These are phyloP conservation scores for Dictyostelium capitatum DNA, from an alignment of 78 protist species.

Conservation along the genomic window DNA sequence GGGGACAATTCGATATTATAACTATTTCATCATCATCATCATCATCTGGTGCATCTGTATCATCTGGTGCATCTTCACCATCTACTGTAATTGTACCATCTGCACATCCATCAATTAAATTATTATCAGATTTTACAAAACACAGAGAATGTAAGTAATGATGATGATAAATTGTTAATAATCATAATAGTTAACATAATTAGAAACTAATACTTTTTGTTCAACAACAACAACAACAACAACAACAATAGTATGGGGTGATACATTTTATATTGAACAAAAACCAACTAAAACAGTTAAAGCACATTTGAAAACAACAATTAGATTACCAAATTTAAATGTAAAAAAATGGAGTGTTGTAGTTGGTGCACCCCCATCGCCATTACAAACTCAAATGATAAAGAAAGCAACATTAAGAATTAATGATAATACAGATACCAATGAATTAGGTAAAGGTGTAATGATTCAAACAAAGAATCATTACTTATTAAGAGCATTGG, in stretches of 20 bases:
- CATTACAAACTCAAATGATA: slow-evolving; percentile 54
- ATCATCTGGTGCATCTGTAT: background rate
- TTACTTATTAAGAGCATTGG: slow-evolving; percentile 26
- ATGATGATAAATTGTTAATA: background rate
- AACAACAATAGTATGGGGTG: slow-evolving; percentile 33
- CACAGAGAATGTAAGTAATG: slow-evolving; percentile 38
- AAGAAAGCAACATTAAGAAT: slow-evolving; percentile 10
- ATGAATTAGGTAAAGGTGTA: background rate
- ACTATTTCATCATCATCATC: background rate
- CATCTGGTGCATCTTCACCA: background rate
- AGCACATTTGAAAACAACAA: background rate
- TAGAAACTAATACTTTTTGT: no score
- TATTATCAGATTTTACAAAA: slow-evolving; percentile 13
- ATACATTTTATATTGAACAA: slow-evolving; percentile 24
- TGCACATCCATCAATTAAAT: background rate
- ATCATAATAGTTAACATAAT: background rate
- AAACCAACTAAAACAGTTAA: slow-evolving; percentile 28
- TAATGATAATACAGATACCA: background rate
- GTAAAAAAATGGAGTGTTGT: slow-evolving; percentile 51
- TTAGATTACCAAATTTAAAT: slow-evolving; percentile 49
- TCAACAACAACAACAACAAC: no score
- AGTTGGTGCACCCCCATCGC: slow-evolving; percentile 65
- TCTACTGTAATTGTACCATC: background rate
- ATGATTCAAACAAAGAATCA: slow-evolving; percentile 7
- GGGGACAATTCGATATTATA: slow-evolving; percentile 51